A percentile compares a stretch with the other conserved stretches of the same genome.
Conservation (phyloP, 805 yeast genomes). For the Jamesozyma rosinii region DNA sequence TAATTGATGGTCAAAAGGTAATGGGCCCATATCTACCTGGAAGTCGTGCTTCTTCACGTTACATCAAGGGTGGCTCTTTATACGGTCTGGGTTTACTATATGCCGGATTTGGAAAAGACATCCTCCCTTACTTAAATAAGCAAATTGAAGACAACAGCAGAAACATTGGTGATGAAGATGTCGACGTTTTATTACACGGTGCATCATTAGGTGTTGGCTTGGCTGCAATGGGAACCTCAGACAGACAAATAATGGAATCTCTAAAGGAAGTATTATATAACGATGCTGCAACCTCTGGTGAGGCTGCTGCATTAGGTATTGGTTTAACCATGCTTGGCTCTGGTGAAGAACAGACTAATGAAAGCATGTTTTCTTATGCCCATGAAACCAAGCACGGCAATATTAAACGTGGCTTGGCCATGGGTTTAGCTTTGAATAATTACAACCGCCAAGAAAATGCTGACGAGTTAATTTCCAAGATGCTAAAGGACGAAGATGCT, state of each 20-base stretch:
- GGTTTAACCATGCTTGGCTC: conserved; percentile 94
- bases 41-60: conserved; percentile 54
- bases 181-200: conserved; percentile 85
- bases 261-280: conserved; percentile 75
- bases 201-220: conserved; percentile 93
- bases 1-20: conserved; percentile 79
- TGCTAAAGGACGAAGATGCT: conserved; percentile 69
- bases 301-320: conserved; percentile 93
- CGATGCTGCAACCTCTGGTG: conserved; percentile 90
- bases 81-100: conserved; percentile 88
- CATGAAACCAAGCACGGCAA: conserved; percentile 94
- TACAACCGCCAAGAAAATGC: conserved; percentile 82
- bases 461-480: conserved; percentile 52
- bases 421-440: conserved; percentile 78
- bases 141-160: conserved; percentile 57
- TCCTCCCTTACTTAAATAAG: conserved; percentile 65
- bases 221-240: conserved; percentile 89
- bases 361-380: conserved; percentile 84
- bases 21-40: conserved; percentile 90
- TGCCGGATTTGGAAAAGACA: conserved; percentile 92
- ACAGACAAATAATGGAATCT: conserved; percentile 65
- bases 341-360: conserved; percentile 55
- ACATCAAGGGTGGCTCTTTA: conserved; percentile 91
- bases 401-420: conserved; percentile 84
- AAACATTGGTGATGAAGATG: conserved; percentile 53